These are phyloP conservation scores for Mycosphaerella arachidis DNA, from an alignment of 2,329 filamentous ascomycete genomes.

Conservation along the genomic window DNA sequence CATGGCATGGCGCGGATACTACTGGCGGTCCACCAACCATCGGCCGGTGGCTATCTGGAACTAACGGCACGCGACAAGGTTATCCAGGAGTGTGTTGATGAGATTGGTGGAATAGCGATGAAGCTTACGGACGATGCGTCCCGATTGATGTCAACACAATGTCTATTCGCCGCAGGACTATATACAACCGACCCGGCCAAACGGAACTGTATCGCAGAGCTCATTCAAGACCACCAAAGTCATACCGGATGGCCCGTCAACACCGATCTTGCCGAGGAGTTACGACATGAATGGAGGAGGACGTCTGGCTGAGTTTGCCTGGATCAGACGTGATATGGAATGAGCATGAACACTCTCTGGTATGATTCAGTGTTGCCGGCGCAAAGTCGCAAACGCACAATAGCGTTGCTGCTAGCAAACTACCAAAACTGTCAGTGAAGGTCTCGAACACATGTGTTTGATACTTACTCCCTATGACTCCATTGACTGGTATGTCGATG, in stretches of 20 bases:
- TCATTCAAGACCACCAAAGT: conserved; percentile 37
- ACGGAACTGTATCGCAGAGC: conserved; percentile 35
- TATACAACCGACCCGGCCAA: conserved; percentile 39
- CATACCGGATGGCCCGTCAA: conserved; percentile 42
- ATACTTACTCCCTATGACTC: conserved; percentile 1
- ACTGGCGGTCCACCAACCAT: conserved; percentile 51
- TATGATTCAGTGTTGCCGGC: too few relatives aligned
- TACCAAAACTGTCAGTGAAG: neutral
- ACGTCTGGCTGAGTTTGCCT: conserved; percentile 1
- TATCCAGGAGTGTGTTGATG: conserved; percentile 46
- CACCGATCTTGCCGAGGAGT: conserved; percentile 26
- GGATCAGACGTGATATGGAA: neutral
- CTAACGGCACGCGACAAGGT: conserved; percentile 43
- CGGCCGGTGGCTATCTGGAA: conserved; percentile 47
- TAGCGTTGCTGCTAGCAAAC: conserved; percentile 36
- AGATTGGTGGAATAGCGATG: conserved; percentile 49
- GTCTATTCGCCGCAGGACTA: conserved; percentile 41
- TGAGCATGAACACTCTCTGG: too few relatives aligned
- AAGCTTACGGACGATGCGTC: conserved; percentile 40
- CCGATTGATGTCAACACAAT: conserved; percentile 44
- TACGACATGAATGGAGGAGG: conserved; percentile 22
- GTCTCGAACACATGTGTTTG: neutral
- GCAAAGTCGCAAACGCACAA: conserved; percentile 45
- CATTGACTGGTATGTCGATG: conserved; percentile 17
- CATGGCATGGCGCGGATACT: conserved; percentile 52